A percentile compares a stretch with the other conserved stretches of the same genome.
Evolutionary conservation across 495 filamentous ascomycete genomes (phyloP).

Genomic region (Pseudoneurospora amorphoporcata): DNA sequence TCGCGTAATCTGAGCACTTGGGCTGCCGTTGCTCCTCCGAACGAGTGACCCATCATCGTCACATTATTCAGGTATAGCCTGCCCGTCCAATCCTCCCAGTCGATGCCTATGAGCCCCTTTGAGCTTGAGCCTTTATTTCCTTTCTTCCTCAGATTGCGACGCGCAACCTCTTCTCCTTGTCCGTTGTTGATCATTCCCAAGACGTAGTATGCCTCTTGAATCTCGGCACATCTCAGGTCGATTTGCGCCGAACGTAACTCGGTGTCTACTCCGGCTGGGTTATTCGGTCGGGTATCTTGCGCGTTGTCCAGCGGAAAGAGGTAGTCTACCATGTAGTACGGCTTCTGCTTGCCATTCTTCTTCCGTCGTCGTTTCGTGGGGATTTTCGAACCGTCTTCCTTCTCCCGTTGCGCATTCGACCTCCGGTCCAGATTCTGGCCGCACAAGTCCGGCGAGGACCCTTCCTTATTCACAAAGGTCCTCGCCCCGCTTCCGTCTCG

Average conservation of each 20-base stretch:
- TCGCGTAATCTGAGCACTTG: slow-evolving; percentile 44
- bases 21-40: slow-evolving; percentile 52
- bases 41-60: slow-evolving; percentile 55
- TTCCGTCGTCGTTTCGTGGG: background rate
- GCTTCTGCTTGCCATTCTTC: slow-evolving; percentile 2
- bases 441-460: slow-evolving; percentile 11
- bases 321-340: slow-evolving; percentile 33
- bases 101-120: slow-evolving; percentile 24
- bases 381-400: background rate
- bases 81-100: slow-evolving; percentile 30
- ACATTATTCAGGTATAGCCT: slow-evolving; percentile 41
- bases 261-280: slow-evolving; percentile 23
- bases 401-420: slow-evolving; percentile 1
- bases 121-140: slow-evolving; percentile 44
- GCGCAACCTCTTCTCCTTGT: slow-evolving; percentile 25
- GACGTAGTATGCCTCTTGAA: slow-evolving; percentile 44
- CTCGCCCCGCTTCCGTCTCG: slow-evolving; percentile 55
- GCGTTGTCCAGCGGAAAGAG: slow-evolving; percentile 34
- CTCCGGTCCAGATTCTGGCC: slow-evolving; percentile 10
- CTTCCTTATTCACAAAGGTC: slow-evolving; percentile 40
- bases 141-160: slow-evolving; percentile 38
- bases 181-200: slow-evolving; percentile 45
- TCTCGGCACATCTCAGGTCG: slow-evolving; percentile 52
- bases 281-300: slow-evolving; percentile 26
- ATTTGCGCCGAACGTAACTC: slow-evolving; percentile 46